phyloP scores from a whole-genome alignment of 768 basidiomycete genomes.

The Leccinum barrowsii region DNA sequence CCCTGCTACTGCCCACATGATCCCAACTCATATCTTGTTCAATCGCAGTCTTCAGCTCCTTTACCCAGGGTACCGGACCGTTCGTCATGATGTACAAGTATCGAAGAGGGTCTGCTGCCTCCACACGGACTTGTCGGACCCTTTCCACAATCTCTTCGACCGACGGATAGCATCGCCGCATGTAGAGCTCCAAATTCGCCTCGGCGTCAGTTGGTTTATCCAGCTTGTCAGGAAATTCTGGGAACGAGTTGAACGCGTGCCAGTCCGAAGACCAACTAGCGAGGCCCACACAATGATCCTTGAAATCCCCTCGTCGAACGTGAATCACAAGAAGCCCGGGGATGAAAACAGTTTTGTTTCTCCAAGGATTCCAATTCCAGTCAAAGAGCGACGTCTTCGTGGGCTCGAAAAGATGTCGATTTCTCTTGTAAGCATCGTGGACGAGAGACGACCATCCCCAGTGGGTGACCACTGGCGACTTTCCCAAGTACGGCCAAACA shows the following conservation, averaged over 20 bases:
- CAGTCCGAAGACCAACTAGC: constrained; percentile 33
- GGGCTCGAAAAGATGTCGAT: constrained; percentile 26
- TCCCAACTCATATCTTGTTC: constrained; percentile 34
- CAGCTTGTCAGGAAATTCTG: constrained; percentile 39
- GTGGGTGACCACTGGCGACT: constrained; percentile 34
- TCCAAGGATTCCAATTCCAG: neutral
- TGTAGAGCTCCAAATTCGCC: constrained; percentile 26
- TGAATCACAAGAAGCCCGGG: constrained; percentile 48
- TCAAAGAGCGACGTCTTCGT: neutral
- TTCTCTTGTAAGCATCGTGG: constrained; percentile 29
- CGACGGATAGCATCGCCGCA: constrained; percentile 41
- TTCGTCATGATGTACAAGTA: constrained; percentile 50
- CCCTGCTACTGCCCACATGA: constrained; percentile 38
- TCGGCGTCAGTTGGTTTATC: constrained; percentile 26
- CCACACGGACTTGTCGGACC: constrained; percentile 34
- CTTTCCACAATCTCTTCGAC: constrained; percentile 41
- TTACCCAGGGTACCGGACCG: constrained; percentile 39
- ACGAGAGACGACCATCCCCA: constrained; percentile 40
- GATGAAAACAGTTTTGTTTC: constrained; percentile 18
- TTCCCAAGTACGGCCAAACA: constrained; percentile 32
- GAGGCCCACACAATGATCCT: constrained; percentile 42
- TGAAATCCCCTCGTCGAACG: constrained; percentile 49
- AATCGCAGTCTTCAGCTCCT: constrained; percentile 37
- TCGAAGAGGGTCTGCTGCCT: constrained; percentile 25
- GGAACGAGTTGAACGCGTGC: constrained; percentile 46